Conservation (phyloP, 495 filamentous ascomycete species). For the Mytilinidion resinicola region DNA sequence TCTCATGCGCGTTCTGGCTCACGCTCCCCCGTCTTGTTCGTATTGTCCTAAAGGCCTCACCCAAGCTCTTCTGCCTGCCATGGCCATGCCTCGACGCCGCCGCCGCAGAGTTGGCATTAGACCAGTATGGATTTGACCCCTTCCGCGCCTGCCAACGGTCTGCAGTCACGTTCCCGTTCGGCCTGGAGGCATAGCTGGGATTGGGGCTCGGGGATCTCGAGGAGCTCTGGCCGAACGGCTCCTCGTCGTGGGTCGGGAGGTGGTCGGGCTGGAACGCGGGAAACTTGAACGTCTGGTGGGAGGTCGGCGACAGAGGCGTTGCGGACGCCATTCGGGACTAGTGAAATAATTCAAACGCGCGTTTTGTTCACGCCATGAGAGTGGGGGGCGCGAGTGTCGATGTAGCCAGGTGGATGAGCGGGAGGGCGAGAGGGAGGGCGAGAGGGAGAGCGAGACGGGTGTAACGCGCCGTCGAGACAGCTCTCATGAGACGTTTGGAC, state of each 20-base stretch:
- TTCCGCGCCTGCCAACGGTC: conserved; percentile 47
- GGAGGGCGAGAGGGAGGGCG: no score
- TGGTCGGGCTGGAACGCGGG: conserved; percentile 27
- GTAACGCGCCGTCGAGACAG: no score
- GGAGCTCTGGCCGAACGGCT: conserved; percentile 14
- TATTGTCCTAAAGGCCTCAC: conserved; percentile 76
- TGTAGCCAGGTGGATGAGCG: neutral
- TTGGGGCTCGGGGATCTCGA: conserved; percentile 22
- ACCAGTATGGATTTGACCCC: conserved; percentile 43
- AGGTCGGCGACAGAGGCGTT: conserved; percentile 11
- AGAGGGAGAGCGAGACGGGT: no score
- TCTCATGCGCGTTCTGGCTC: conserved; percentile 85
- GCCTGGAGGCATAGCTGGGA: conserved; percentile 5
- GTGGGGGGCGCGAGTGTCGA: neutral
- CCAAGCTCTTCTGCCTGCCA: conserved; percentile 75
- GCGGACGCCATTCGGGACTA: conserved; percentile 23
- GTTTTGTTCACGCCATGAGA: conserved; percentile 19
- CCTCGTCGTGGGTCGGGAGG: conserved; percentile 26
- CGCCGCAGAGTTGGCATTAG: conserved; percentile 43
- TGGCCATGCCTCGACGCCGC: conserved; percentile 43
- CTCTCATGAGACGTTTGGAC: no score
- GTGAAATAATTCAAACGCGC: neutral
- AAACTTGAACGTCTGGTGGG: conserved; percentile 27
- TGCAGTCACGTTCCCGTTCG: conserved; percentile 17
- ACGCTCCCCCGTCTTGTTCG: conserved; percentile 72